A percentile compares a stretch with the other conserved stretches of the same genome.
Conservation (phyloP, 192 early-diverging fungal genomes). For the Entophlyctis luteolus region DNA sequence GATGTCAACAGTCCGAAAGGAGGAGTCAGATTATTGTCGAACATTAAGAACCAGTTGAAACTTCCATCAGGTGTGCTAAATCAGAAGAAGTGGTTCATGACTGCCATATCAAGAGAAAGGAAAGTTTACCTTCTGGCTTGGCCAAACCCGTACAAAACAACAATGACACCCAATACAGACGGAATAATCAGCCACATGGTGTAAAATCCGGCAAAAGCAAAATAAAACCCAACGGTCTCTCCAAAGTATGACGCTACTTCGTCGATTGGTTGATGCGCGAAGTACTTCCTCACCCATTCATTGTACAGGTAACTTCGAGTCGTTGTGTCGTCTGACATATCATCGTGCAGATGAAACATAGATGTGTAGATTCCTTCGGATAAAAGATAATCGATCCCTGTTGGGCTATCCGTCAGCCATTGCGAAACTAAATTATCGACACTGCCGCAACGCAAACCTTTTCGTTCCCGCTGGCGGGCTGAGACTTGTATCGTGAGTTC, state of each 20-base stretch:
- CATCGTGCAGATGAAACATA: slow-evolving; percentile 51
- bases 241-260: slow-evolving; percentile 57
- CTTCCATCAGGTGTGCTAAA: neutral
- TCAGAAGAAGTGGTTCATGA: neutral
- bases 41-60: slow-evolving; percentile 41
- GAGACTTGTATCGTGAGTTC: slow-evolving; percentile 15
- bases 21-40: slow-evolving; percentile 57
- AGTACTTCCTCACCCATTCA: slow-evolving; percentile 23
- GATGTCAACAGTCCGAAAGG: slow-evolving; percentile 54
- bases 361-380: slow-evolving; percentile 39
- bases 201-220: slow-evolving; percentile 62
- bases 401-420: neutral
- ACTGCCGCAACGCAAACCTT: neutral
- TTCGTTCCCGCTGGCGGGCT: slow-evolving; percentile 15
- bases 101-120: neutral
- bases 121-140: slow-evolving; percentile 11
- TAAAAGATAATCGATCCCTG: slow-evolving; percentile 37
- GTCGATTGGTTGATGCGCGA: slow-evolving; percentile 45
- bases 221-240: slow-evolving; percentile 59
- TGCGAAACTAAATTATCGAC: neutral
- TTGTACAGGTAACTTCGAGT: slow-evolving; percentile 15
- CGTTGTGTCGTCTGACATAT: slow-evolving; percentile 36
- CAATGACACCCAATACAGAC: slow-evolving; percentile 40
- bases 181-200: slow-evolving; percentile 49
- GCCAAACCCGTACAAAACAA: slow-evolving; percentile 48